Percentiles rank a stretch among this genome's conserved stretches.
Evolutionary conservation across 768 basidiomycete genomes (phyloP).

Genomic region (Agrocybe praecox): DNA sequence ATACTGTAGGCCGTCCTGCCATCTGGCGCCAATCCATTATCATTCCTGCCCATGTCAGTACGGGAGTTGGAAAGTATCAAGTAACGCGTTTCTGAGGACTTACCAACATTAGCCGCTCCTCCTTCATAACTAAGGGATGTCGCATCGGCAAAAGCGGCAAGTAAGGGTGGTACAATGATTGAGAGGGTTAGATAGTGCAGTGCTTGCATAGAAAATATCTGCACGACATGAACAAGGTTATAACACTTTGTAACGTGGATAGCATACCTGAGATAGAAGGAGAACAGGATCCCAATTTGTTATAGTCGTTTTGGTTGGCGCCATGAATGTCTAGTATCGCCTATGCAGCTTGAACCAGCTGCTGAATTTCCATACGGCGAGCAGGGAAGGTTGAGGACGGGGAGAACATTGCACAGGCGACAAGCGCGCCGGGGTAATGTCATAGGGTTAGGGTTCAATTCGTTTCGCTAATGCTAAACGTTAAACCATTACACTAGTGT

Average conservation of each 20-base stretch:
- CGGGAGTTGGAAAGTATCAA: neutral
- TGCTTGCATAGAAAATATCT: slow-evolving; percentile 95
- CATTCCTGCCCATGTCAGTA: slow-evolving; percentile 54
- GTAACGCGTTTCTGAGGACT: slow-evolving; percentile 18
- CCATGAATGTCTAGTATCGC: slow-evolving; percentile 25
- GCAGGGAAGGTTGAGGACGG: neutral
- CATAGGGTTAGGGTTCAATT: slow-evolving; percentile 8
- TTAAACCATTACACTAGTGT: no score
- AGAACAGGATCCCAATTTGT: slow-evolving; percentile 89
- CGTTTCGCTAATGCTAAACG: no score
- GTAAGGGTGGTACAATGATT: slow-evolving; percentile 78
- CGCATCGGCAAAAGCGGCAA: slow-evolving; percentile 75
- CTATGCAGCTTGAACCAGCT: slow-evolving; percentile 12
- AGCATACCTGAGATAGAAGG: slow-evolving; percentile 79
- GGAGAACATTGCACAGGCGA: neutral
- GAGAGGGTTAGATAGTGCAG: slow-evolving; percentile 92
- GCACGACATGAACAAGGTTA: slow-evolving; percentile 9
- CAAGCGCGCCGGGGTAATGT: neutral
- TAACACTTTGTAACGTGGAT: neutral
- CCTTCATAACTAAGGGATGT: slow-evolving; percentile 72
- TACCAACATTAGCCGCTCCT: slow-evolving; percentile 78
- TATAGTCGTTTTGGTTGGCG: slow-evolving; percentile 39
- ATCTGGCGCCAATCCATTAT: slow-evolving; percentile 99
- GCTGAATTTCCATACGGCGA: slow-evolving; percentile 17
- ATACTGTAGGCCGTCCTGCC: slow-evolving; percentile 81